phyloP scores from a whole-genome alignment of 768 basidiomycete species.

The Trametes cinnabarina region DNA sequence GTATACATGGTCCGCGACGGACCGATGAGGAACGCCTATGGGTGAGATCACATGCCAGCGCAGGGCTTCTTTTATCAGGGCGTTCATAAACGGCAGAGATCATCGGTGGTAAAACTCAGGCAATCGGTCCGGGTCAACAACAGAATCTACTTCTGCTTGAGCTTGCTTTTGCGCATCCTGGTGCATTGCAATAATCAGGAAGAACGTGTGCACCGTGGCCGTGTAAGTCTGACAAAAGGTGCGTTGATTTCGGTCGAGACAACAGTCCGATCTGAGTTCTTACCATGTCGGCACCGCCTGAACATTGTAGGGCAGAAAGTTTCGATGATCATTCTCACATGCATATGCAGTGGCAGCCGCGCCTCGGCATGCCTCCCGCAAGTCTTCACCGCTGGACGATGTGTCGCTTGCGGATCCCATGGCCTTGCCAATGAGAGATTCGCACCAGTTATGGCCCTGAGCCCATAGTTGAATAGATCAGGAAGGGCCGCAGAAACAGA shows the following conservation, averaged over 20 bases:
- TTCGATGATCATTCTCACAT: neutral
- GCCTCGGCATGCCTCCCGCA: neutral
- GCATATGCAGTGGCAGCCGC: slow-evolving; percentile 10
- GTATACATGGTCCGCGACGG: slow-evolving; percentile 28
- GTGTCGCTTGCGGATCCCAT: neutral
- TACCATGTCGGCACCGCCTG: slow-evolving; percentile 10
- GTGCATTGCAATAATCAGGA: slow-evolving; percentile 26
- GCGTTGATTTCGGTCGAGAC: too few relatives aligned
- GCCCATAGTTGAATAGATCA: neutral
- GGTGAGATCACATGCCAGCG: slow-evolving; percentile 23
- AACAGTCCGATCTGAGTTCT: too few relatives aligned
- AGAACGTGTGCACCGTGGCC: slow-evolving; percentile 19
- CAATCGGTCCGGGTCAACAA: slow-evolving; percentile 13
- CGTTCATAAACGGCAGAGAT: slow-evolving; percentile 23
- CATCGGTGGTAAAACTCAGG: slow-evolving; percentile 12
- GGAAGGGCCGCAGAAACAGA: neutral
- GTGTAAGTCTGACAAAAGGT: slow-evolving; percentile 14
- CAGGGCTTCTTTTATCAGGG: slow-evolving; percentile 23
- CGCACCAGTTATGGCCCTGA: neutral
- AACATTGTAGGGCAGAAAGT: too few relatives aligned
- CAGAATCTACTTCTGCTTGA: slow-evolving; percentile 27
- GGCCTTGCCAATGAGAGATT: slow-evolving; percentile 1
- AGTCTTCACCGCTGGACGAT: neutral
- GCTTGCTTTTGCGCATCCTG: slow-evolving; percentile 26
- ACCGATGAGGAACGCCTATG: slow-evolving; percentile 16